Evolutionary conservation across 148 eudicot species (phyloP).

Genomic region (Vaccinium myrtillus): DNA sequence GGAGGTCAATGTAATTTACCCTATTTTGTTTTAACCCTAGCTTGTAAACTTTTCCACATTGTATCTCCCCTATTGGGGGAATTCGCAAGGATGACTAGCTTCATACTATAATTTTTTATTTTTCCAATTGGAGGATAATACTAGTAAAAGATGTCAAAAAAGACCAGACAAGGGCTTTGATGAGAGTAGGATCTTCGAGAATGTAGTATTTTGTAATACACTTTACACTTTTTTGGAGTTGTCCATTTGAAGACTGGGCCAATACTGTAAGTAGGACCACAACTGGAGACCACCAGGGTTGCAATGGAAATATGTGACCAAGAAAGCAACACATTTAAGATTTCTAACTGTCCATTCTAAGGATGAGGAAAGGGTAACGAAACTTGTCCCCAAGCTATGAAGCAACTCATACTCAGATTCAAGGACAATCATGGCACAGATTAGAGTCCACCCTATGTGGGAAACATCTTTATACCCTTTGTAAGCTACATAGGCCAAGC

Average conservation of each 20-base stretch:
- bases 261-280: conserved; percentile 11
- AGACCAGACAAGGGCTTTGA: not conserved
- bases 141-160: not conserved
- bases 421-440: not conserved
- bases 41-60: too few relatives aligned
- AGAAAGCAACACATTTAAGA: conserved; percentile 11
- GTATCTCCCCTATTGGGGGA: not conserved
- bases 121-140: not conserved
- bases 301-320: not conserved
- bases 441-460: not conserved
- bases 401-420: not conserved
- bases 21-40: too few relatives aligned
- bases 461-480: not conserved
- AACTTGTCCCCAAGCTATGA: not conserved
- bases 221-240: not conserved
- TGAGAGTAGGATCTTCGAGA: not conserved
- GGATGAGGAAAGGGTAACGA: not conserved
- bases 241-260: conserved; percentile 7
- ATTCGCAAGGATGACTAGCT: not conserved
- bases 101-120: too few relatives aligned
- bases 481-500: too few relatives aligned
- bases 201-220: not conserved
- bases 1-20: too few relatives aligned
- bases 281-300: not conserved
- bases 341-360: not conserved